Conservation (phyloP, 2,329 filamentous ascomycete species). For the Furcasterigmium furcatum region DNA sequence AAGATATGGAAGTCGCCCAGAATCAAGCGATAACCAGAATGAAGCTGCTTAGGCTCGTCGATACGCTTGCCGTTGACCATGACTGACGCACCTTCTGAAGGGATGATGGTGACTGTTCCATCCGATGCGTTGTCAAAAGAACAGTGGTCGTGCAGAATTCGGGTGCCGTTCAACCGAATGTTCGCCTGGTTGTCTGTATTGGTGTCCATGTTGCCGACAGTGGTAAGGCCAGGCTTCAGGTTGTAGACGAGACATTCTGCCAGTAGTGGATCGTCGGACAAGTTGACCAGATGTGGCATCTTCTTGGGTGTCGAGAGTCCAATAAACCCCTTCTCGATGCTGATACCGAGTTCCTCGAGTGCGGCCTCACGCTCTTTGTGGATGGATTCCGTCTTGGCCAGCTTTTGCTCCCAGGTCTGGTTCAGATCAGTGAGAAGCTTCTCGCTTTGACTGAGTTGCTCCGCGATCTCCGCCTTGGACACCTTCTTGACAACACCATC, state of each 20-base stretch:
- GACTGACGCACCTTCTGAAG: constrained; percentile 86
- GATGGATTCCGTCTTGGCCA: constrained; percentile 92
- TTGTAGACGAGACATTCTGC: constrained; percentile 98
- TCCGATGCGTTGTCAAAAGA: constrained; percentile 85
- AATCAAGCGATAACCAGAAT: constrained; percentile 92
- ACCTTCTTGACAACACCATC: constrained; percentile 92
- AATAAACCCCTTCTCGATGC: constrained; percentile 97
- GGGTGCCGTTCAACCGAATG: constrained; percentile 89
- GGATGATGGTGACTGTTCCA: constrained; percentile 87
- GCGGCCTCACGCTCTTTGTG: constrained; percentile 96
- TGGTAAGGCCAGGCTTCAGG: constrained; percentile 90
- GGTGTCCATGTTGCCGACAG: constrained; percentile 90
- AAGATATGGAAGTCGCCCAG: constrained; percentile 98
- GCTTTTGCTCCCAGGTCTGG: constrained; percentile 97
- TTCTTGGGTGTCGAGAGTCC: constrained; percentile 96
- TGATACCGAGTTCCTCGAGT: constrained; percentile 94
- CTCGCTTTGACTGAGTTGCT: constrained; percentile 93
- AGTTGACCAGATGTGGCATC: constrained; percentile 97
- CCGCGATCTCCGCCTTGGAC: constrained; percentile 95
- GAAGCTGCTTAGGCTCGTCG: constrained; percentile 77
- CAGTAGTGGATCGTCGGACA: constrained; percentile 90
- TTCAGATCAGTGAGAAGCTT: constrained; percentile 95
- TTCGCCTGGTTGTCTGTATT: constrained; percentile 73
- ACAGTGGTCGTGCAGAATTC: constrained; percentile 90
- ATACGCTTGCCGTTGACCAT: constrained; percentile 97